Percentiles rank a stretch among this genome's conserved stretches.
Evolutionary conservation across 169 alveolate genomes (phyloP).

Genomic region (Plasmodium vivax): DNA sequence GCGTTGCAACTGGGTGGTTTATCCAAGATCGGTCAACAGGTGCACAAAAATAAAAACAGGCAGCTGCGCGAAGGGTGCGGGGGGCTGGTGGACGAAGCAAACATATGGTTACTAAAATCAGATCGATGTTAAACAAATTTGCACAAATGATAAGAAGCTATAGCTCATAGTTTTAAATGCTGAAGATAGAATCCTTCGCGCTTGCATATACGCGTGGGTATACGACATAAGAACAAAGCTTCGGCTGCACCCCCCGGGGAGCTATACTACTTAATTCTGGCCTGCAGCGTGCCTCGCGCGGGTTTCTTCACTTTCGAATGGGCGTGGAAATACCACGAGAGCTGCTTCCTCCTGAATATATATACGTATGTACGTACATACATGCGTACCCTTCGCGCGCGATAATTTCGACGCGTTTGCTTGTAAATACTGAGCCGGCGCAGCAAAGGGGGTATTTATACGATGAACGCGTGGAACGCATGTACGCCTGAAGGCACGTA

Average conservation of each 20-base stretch:
- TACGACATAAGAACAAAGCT: neutral
- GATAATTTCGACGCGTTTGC: neutral
- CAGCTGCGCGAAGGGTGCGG: neutral
- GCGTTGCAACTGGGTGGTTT: neutral
- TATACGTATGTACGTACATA: neutral
- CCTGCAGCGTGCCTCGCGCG: neutral
- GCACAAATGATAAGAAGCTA: neutral
- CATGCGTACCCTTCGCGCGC: neutral
- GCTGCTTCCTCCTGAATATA: neutral
- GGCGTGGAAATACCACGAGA: neutral
- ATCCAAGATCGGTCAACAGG: neutral
- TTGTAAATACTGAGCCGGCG: neutral
- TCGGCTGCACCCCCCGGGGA: neutral
- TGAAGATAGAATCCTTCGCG: neutral
- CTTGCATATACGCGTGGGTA: neutral
- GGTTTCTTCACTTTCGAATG: neutral
- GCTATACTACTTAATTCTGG: neutral
- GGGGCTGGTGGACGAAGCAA: neutral
- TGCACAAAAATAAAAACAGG: neutral
- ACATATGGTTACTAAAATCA: neutral
- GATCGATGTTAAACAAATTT: neutral
- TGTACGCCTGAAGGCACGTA: neutral
- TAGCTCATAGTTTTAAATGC: neutral
- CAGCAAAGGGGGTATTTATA: neutral
- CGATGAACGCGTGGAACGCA: neutral